phyloP scores from a whole-genome alignment of 2,329 filamentous ascomycete genomes.

The Stemphylium beticola region DNA sequence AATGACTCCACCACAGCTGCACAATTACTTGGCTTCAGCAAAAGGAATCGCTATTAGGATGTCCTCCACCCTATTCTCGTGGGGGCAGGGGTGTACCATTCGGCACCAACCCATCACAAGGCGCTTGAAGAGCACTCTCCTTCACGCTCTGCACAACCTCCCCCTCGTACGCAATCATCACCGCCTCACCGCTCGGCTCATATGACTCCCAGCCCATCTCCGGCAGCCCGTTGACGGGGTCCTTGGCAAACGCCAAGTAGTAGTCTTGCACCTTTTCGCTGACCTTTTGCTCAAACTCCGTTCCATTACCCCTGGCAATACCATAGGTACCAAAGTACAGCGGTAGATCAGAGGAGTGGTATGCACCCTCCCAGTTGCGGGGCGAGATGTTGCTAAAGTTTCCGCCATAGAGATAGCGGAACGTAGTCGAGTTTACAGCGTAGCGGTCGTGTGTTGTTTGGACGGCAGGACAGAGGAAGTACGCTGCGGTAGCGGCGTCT shows the following conservation, averaged over 20 bases:
- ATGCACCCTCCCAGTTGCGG: conserved; percentile 45
- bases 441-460: conserved; percentile 37
- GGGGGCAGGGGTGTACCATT: conserved; percentile 14
- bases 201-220: conserved; percentile 45
- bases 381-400: conserved; percentile 47
- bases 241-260: conserved; percentile 45
- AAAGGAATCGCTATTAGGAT: not conserved
- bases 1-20: not conserved
- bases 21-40: no score
- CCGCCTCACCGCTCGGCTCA: conserved; percentile 27
- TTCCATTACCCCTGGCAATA: conserved; percentile 33
- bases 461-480: conserved; percentile 41
- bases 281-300: conserved; percentile 38
- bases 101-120: conserved; percentile 19
- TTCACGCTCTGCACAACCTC: conserved; percentile 25
- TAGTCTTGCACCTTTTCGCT: conserved; percentile 48
- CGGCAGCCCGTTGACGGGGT: conserved; percentile 38
- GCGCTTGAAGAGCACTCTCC: conserved; percentile 25
- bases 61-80: not conserved
- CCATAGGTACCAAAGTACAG: conserved; percentile 47
- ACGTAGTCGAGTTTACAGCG: conserved; percentile 34
- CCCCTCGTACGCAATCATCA: conserved; percentile 29
- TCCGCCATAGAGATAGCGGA: conserved; percentile 48
- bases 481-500: conserved; percentile 26
- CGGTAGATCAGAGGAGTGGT: conserved; percentile 45